Evolutionary conservation across 1,284 basidiomycete species (phyloP), one percentile per base, ranked within the genome.

Genomic region (Marasmius sp.): DNA sequence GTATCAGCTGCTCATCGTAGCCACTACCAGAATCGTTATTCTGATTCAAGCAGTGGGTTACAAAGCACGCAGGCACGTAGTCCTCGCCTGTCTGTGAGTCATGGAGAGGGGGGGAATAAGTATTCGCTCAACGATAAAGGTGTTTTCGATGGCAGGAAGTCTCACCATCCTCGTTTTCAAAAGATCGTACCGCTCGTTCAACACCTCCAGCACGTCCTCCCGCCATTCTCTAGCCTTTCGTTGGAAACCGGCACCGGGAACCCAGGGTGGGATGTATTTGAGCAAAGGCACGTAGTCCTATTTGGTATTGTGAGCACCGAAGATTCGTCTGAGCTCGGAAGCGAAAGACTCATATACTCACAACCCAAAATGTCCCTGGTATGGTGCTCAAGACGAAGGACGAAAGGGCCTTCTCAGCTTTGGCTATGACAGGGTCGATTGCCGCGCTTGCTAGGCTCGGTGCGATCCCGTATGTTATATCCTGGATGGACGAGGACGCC

Each of bases 401-500:
- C 27, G 74, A 68, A 45, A 79, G 57, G 9, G 74, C 76, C 43
- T 61, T 67, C 63, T 79, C 76, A 2, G 77, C 75, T 9, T 75
- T 69, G 6, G 67, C 66, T n/a, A 78, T 69, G 59, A 76, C 77
- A 20, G 69, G 69, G 54, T 79, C 77, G 2, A 65, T 65, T 55
- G 67, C 3, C 10, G 57, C 50, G 27, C 27, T 27, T 14, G 70
- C 68, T 20, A 68, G 48, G 20, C 43, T 66, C 47, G 79, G 70
- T n/a, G 70, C 64, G 49, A 77, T 75, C 27, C 74, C 74, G 27
- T 76, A 77, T 27, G 75, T 73, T 9, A 77, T 72, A 9, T 74
- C 75, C 69, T 77, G 73, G 58, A 75, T 75, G 8, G 73, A 69
- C 38, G 76, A 75, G 8, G 75, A 79, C 14, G 78, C 69, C 63